Evolutionary conservation across 805 yeast genomes (phyloP), one percentile per base, ranked within the genome.

Genomic region (Kodamaea kaohsiungensis): DNA sequence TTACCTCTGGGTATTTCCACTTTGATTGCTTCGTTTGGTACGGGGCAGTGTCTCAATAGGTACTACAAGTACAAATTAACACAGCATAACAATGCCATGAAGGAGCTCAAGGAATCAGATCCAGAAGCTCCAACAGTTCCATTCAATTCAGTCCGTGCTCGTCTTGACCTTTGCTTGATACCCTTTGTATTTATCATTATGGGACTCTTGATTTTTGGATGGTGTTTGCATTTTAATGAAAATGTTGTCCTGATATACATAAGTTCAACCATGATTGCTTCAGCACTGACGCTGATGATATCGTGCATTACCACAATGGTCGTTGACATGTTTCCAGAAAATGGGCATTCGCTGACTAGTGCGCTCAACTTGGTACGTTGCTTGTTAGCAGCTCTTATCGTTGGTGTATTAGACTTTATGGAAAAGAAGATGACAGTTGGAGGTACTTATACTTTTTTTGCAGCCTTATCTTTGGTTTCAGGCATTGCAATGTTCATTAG

Each of bases 361-460:
- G 77, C 87, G 48, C 76, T 87, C 54, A 91, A 91, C 62, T 68
- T 91, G n/a, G 77, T 84, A n/a, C 74, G 97, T 59, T 91, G 97
- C 65, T 72, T 81, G 12, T 62, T 83, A 48, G 85, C 87, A 35
- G 96, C 96, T 0, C 76, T 83, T 0, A 83, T 87, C 40, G 76
- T 87, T 17, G 95, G 88, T 0, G 85, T 84, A 2, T 73, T 89
- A 17, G 79, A 83, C 16, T 77, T 70, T 49, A 87, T 91, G 92
- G 72, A 77, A n/a, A 50, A 52, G 0, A 56, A 71, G 0, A 73
- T 91, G 81, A 81, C 81, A 0, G 66, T 82, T 9, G 96, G 96
- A 1, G 95, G 96, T 10, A 81, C 88, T 1, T 89, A 85, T 63
- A 85, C 95, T 0, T 74, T 91, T 13, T 65, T 89, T 75, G 85